Base-by-base conservation (phyloP, 768 basidiomycete species). In the Coprinopsis marcescibilis region DNA sequence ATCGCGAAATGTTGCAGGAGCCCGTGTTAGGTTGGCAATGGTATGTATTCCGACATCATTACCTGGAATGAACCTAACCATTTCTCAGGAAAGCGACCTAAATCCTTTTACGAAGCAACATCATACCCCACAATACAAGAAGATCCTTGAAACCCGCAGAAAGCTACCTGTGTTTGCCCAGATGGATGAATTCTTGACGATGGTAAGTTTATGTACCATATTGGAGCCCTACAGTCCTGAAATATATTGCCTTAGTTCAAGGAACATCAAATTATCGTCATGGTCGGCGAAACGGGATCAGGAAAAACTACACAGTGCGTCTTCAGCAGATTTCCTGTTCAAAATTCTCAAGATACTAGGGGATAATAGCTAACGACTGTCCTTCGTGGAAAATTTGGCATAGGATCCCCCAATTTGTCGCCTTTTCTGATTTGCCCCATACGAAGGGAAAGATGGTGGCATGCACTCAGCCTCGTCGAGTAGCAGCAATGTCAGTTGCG, bases 361-460 rank as follows among this genome's bases (percentile, higher is more conserved):
- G 27, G 15, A 19, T 13, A 8, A 20, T 25, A 35, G 17, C 14
- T 60, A 50, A 52, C 57, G 46, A 52, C 41, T 33, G 46, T 47
- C 51, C 35, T 45, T 51, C 24, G 34, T 36, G 26, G 26, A 38
- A 57, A n/a, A n/a, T n/a, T n/a, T n/a, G n/a, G n/a, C n/a, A n/a
- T n/a, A 92, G 91, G 68, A 96, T 98, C 59, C 95, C 95, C 1
- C 95, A 98, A 64, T 96, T 97, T 57, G 93, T 94, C 34, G 87
- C 85, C 36, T 97, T 83, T 63, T 90, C 90, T 3, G 95, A 98
- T 65, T 65, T 96, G 25, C 93, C 94, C 0, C 93, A 97, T 60
- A 79, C 83, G 4, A 86, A 79, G 63, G 84, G 89, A 29, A 96
- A 92, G 64, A 67, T 97, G 56, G 84, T 99, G 2, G 95, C 95